A percentile compares a stretch with the other conserved stretches of the same genome.
phyloP scores from a whole-genome alignment of 768 basidiomycete species.

The Pleurotus tuoliensis region DNA sequence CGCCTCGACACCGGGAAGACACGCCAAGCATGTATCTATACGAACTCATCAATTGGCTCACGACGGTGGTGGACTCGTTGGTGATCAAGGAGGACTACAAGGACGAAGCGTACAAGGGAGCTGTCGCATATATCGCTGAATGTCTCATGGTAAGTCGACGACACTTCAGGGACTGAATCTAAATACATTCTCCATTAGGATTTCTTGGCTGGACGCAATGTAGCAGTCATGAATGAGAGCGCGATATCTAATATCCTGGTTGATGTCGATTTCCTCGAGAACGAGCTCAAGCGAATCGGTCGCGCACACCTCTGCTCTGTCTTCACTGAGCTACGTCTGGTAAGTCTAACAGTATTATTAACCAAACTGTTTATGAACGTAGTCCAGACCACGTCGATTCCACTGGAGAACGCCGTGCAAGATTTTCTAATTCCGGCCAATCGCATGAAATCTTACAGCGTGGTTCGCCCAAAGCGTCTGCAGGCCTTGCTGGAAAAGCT shows the following conservation, averaged over 20 bases:
- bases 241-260: slow-evolving; percentile 82
- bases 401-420: slow-evolving; percentile 67
- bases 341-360: slow-evolving; percentile 32
- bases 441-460: slow-evolving; percentile 62
- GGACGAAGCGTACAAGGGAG: slow-evolving; percentile 85
- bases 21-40: slow-evolving; percentile 92
- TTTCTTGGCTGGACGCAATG: slow-evolving; percentile 72
- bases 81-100: slow-evolving; percentile 82
- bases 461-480: slow-evolving; percentile 67
- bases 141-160: slow-evolving; percentile 72
- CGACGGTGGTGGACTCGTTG: slow-evolving; percentile 90
- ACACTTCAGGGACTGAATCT: no score
- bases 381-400: slow-evolving; percentile 64
- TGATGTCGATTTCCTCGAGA: slow-evolving; percentile 86
- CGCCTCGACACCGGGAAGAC: slow-evolving; percentile 62
- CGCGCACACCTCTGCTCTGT: slow-evolving; percentile 64
- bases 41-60: slow-evolving; percentile 94
- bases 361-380: slow-evolving; percentile 10
- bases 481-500: slow-evolving; percentile 78
- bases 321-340: slow-evolving; percentile 78
- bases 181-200: slow-evolving; percentile 38
- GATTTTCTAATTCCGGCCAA: slow-evolving; percentile 73
- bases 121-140: slow-evolving; percentile 83
- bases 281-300: slow-evolving; percentile 76
- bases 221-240: slow-evolving; percentile 82